Evolutionary conservation across 768 basidiomycete genomes (phyloP).

Genomic region (Auriculariales sp.): DNA sequence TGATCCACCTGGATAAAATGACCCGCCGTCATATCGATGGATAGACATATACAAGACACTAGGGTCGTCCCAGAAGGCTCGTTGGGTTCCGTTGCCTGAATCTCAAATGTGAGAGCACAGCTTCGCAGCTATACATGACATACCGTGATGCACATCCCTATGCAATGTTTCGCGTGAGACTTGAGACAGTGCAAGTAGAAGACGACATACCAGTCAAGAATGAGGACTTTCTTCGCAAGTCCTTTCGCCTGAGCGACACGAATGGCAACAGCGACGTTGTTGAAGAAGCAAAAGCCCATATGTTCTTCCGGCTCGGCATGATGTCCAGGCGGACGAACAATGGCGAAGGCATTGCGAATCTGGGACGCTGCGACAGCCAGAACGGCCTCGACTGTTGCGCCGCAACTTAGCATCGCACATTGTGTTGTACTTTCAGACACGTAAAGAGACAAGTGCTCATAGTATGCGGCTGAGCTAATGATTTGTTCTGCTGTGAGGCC

Average conservation of each 20-base stretch:
- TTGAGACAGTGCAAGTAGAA: background rate
- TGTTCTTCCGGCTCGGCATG: conserved; percentile 96
- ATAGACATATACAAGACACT: conserved; percentile 86
- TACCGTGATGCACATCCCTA: conserved; percentile 95
- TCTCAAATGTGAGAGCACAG: background rate
- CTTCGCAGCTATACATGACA: conserved; percentile 8
- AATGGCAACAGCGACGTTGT: conserved; percentile 90
- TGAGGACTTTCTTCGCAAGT: conserved; percentile 64
- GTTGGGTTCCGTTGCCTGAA: conserved; percentile 90
- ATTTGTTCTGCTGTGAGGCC: conserved; percentile 68
- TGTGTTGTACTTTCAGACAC: conserved; percentile 74
- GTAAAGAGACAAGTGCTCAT: conserved; percentile 86
- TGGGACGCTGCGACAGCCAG: conserved; percentile 71
- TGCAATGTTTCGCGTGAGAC: background rate
- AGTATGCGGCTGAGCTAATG: conserved; percentile 61
- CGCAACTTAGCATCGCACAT: conserved; percentile 79
- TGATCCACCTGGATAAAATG: conserved; percentile 85
- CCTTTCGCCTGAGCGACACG: conserved; percentile 63
- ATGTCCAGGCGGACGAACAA: conserved; percentile 94
- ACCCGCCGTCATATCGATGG: conserved; percentile 86
- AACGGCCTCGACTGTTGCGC: conserved; percentile 85
- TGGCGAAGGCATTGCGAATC: conserved; percentile 80
- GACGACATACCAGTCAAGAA: conserved; percentile 77
- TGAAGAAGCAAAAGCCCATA: conserved; percentile 99
- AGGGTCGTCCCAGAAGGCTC: conserved; percentile 88